Evolutionary conservation across 768 basidiomycete genomes (phyloP).

Genomic region (Panus rudis): DNA sequence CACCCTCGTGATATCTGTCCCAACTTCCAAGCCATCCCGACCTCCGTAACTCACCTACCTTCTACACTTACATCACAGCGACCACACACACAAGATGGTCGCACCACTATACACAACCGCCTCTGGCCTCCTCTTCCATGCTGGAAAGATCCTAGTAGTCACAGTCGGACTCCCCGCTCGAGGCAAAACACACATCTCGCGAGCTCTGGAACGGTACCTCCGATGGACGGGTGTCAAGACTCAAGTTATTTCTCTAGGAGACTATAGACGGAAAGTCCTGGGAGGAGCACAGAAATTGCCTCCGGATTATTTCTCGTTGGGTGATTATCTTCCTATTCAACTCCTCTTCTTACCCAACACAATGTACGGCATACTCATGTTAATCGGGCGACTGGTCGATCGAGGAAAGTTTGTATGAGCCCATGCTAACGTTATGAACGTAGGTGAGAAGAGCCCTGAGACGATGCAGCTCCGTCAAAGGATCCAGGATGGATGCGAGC

Average conservation of each 20-base stretch:
- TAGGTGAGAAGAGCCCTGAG: slow-evolving; percentile 71
- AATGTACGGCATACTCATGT: too few relatives aligned
- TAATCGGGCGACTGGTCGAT: too few relatives aligned
- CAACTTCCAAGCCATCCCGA: too few relatives aligned
- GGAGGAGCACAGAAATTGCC: slow-evolving; percentile 87
- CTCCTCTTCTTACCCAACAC: slow-evolving; percentile 2
- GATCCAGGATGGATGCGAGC: slow-evolving; percentile 80
- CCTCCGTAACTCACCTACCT: too few relatives aligned
- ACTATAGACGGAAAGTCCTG: slow-evolving; percentile 85
- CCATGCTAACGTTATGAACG: not conserved
- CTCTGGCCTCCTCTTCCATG: slow-evolving; percentile 81
- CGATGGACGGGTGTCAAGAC: slow-evolving; percentile 98
- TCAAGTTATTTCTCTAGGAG: slow-evolving; percentile 89
- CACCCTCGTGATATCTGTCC: too few relatives aligned
- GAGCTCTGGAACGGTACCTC: slow-evolving; percentile 93
- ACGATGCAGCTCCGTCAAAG: slow-evolving; percentile 71
- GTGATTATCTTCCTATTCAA: slow-evolving; percentile 30
- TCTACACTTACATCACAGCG: too few relatives aligned
- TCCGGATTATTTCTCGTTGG: slow-evolving; percentile 85
- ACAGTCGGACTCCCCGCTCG: slow-evolving; percentile 92
- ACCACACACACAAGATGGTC: slow-evolving; percentile 53
- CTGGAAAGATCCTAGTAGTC: slow-evolving; percentile 90
- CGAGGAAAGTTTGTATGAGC: not conserved
- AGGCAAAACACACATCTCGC: slow-evolving; percentile 95
- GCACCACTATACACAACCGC: slow-evolving; percentile 95